These are phyloP conservation scores for Lentinula detonsa DNA, from an alignment of 768 basidiomycete genomes.

Conservation along the genomic window DNA sequence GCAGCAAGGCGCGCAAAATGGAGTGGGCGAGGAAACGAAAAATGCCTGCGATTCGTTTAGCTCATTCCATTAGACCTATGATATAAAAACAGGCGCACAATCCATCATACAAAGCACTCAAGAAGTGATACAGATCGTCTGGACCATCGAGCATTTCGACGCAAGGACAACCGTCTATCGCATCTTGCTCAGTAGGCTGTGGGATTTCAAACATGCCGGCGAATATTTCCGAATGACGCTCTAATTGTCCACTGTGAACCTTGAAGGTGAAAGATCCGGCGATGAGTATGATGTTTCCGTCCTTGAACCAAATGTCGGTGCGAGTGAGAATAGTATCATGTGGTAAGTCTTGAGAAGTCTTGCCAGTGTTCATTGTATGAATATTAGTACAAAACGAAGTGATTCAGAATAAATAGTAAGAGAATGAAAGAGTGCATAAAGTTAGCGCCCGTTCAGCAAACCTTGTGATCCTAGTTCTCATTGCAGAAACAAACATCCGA, in stretches of 20 bases:
- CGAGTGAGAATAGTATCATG: background rate
- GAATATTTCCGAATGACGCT: slow-evolving; percentile 76
- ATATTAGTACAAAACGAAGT: background rate
- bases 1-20: slow-evolving; percentile 54
- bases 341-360: background rate
- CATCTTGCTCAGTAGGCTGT: slow-evolving; percentile 34
- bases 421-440: background rate
- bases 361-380: background rate
- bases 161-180: slow-evolving; percentile 50
- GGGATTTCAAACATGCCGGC: slow-evolving; percentile 60
- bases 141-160: slow-evolving; percentile 63
- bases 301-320: slow-evolving; percentile 1
- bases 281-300: slow-evolving; percentile 7
- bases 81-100: slow-evolving; percentile 38
- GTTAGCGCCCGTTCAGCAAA: too few species aligned
- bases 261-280: background rate
- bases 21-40: slow-evolving; percentile 36
- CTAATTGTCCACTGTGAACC: slow-evolving; percentile 46
- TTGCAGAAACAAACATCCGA: too few species aligned
- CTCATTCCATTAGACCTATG: background rate
- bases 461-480: too few species aligned
- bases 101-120: slow-evolving; percentile 71
- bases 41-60: slow-evolving; percentile 37
- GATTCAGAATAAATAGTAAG: background rate
- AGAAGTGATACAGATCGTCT: slow-evolving; percentile 59